Conservation (phyloP, 176 grass and related monocot species). For the Ensete glaucum region DNA sequence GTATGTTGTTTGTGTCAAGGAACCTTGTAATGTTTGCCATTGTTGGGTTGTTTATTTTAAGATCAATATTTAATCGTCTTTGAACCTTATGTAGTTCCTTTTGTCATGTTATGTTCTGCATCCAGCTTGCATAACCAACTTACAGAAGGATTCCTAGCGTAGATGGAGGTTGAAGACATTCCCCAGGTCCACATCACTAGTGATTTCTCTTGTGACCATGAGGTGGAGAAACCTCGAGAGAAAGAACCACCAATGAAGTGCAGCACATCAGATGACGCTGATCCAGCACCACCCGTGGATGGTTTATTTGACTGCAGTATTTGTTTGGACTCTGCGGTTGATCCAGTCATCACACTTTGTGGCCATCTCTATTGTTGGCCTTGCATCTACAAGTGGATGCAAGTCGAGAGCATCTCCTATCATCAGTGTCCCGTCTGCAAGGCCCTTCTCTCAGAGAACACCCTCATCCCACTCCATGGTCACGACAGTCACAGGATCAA, state of each 20-base stretch:
- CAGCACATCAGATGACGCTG: neutral
- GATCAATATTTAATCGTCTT: no score
- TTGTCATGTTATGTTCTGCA: neutral
- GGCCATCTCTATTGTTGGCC: conserved; percentile 28
- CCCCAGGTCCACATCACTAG: neutral
- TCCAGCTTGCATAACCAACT: neutral
- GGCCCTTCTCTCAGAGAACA: conserved; percentile 2
- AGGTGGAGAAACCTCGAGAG: neutral
- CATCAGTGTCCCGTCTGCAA: conserved; percentile 20
- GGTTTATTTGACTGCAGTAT: conserved; percentile 5
- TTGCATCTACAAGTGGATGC: conserved; percentile 25
- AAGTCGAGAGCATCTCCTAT: neutral
- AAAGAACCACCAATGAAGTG: neutral
- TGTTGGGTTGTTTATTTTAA: no score
- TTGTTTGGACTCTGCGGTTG: conserved; percentile 1
- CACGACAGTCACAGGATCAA: neutral
- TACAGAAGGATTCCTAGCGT: no score
- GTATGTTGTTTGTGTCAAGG: no score
- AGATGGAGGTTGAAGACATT: neutral
- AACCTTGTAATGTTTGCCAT: no score
- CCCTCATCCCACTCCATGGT: conserved; percentile 14
- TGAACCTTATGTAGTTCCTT: no score
- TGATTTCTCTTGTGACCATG: neutral
- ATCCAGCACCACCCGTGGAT: neutral
- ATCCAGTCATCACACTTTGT: conserved; percentile 12